A percentile compares a stretch with the other conserved stretches of the same genome.
Conservation (phyloP, 176 grass and related monocot genomes). For the Chrysopogon serrulatus region DNA sequence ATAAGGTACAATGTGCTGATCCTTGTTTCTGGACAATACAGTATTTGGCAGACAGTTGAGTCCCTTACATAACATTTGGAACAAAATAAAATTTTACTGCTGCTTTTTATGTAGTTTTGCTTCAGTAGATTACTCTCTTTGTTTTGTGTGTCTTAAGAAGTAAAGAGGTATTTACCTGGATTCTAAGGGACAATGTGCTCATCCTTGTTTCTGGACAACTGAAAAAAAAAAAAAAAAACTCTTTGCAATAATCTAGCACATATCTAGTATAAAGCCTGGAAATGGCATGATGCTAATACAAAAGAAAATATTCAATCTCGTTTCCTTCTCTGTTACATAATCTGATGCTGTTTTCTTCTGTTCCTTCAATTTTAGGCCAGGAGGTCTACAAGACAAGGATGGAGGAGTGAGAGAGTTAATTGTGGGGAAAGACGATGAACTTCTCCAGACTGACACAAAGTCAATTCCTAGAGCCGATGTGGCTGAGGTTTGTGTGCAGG, state of each 20-base stretch:
- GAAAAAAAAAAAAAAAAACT: background rate
- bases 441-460: constrained; percentile 83
- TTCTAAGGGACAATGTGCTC: background rate
- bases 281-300: background rate
- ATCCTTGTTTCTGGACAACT: background rate
- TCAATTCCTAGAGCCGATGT: constrained; percentile 84
- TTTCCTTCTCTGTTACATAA: background rate
- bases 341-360: background rate
- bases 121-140: background rate
- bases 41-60: too few species aligned
- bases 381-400: constrained; percentile 83
- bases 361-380: constrained; percentile 43
- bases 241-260: background rate
- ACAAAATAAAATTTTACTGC: background rate
- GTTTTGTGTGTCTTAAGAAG: background rate
- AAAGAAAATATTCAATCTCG: background rate
- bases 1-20: too few species aligned
- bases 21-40: too few species aligned
- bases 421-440: constrained; percentile 82
- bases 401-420: constrained; percentile 63
- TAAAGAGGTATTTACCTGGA: background rate
- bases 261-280: background rate
- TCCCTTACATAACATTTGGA: background rate
- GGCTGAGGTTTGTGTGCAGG: constrained; percentile 90
- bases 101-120: background rate